Conservation (phyloP, 331 rosid species). For the Quercus tomentella region DNA sequence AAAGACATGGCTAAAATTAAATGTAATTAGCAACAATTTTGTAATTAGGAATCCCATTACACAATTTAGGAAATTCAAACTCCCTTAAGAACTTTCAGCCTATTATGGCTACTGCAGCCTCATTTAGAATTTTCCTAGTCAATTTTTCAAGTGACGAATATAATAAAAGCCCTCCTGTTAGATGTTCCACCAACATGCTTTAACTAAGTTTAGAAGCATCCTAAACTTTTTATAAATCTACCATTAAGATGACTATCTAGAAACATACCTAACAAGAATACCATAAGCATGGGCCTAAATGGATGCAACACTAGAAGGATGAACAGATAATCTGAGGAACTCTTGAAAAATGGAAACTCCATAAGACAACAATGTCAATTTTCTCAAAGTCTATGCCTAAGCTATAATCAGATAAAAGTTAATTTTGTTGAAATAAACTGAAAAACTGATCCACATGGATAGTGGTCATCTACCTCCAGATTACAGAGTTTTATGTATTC, state of each 20-base stretch:
- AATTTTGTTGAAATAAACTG: no score
- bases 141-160: background rate
- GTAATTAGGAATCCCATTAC: background rate
- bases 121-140: background rate
- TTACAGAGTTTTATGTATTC: constrained; percentile 71
- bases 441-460: no score
- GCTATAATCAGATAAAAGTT: no score
- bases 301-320: background rate
- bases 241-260: background rate
- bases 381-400: background rate
- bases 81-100: background rate
- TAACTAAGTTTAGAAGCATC: background rate
- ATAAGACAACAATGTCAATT: background rate
- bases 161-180: background rate
- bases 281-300: background rate
- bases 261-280: background rate
- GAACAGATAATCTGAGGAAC: no score
- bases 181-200: constrained; percentile 4
- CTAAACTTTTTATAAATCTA: background rate
- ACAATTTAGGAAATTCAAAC: background rate
- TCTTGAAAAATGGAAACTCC: no score
- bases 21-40: background rate
- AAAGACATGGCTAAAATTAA: background rate
- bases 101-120: background rate
- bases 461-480: constrained; percentile 48